Conservation (phyloP, 495 filamentous ascomycete genomes). For the Neurospora sublineolata region DNA sequence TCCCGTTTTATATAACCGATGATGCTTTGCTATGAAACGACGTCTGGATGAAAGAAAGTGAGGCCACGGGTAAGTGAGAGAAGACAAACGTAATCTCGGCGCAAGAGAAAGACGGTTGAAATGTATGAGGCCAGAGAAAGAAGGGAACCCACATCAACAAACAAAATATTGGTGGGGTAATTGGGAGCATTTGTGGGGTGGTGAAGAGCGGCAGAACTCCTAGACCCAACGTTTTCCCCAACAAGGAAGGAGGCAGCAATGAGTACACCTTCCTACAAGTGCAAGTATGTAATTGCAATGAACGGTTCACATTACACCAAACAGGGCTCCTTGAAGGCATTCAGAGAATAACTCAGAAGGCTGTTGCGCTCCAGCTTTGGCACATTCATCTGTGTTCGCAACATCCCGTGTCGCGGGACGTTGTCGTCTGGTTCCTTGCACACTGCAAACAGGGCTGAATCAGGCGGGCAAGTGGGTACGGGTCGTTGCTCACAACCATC, state of each 20-base stretch:
- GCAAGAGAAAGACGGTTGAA: neutral
- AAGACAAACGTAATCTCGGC: neutral
- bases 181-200: neutral
- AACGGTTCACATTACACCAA: neutral
- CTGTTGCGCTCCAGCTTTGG: neutral
- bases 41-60: neutral
- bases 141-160: neutral
- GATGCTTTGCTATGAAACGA: neutral
- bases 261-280: neutral
- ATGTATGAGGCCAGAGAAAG: neutral
- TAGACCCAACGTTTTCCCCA: neutral
- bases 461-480: neutral
- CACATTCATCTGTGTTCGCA: neutral
- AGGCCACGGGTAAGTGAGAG: neutral
- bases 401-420: neutral
- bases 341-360: neutral
- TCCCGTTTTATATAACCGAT: neutral
- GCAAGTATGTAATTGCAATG: neutral
- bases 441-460: neutral
- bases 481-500: neutral
- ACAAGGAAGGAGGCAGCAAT: neutral
- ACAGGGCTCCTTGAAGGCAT: neutral
- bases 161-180: neutral
- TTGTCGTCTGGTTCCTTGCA: neutral
- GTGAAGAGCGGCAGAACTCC: neutral